Evolutionary conservation across 2,329 filamentous ascomycete species (phyloP), one percentile per base, ranked within the genome.

Genomic region (Neofusicoccum sp.): DNA sequence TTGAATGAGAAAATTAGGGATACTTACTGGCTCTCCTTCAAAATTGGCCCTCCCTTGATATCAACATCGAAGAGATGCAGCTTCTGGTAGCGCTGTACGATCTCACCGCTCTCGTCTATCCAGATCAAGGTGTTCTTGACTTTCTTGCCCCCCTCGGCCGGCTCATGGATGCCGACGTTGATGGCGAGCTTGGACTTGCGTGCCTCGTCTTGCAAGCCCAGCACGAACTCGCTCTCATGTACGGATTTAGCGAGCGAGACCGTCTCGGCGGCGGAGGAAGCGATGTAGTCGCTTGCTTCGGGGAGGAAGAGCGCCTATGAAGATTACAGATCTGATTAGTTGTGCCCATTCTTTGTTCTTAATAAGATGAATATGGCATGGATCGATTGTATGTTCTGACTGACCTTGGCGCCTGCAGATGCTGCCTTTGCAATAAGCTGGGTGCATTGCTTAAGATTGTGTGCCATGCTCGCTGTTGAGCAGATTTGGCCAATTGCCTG

Each of bases 241-340:
- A 88, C 83, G 2, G 91, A 82, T 61, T 83, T 84, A 64, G 86
- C 91, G 8, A 97, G 86, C 4, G 84, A 81, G 7, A 92, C 76
- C 0, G 88, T 89, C 68, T 93, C 87, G 9, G 84, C 74, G 2
- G 87, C 80, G 0, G 86, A 87, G 1, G 83, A 80, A 20, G 86
- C 89, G 68, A 97, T 92, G 79, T 96, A 97, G 78, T 96, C 92
- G 61, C 86, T 86, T 26, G 93, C 93, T 82, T 97, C 93, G 11
- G 93, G 93, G 58, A 97, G 87, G 78, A 98, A 97, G 53, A 97
- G 84, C 16, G 89, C 86, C 84, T 90, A 6, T 8, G 7, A 3
- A 26, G 28, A 59, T 34, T 26, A 34, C 34, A 33, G 12, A 43
- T 30, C 4, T 12, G 40, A 24, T 24, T 4, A 3, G 1, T 14